Base-by-base conservation (phyloP, 257 asterid species). In the Lycium barbarum region DNA sequence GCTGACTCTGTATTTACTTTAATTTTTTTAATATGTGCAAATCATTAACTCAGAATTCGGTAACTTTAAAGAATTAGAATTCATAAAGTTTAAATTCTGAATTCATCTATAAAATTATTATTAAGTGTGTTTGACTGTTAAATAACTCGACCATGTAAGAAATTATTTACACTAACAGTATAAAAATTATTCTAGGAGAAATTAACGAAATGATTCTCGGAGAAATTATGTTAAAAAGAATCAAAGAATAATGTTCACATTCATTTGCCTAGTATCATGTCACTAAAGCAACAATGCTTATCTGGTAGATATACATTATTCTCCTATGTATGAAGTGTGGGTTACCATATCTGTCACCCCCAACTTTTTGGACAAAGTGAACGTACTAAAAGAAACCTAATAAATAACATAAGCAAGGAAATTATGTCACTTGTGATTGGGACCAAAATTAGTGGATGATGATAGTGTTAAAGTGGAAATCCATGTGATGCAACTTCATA, bases 331-430 rank as follows among this genome's bases (percentile, higher is more conserved):
- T 14, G 4, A 7, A 74, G 62, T 74, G 43, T 20, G 40, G 20
- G 12, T 73, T 11, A 49, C 40, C 61, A 47, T 74, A 53, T 49
- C 43, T 40, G 20, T 72, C 45, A 51, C 11, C 63, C 82, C 82
- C 10, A 51, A 49, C 81, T 22, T 74, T 74, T 74, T 74, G 81
- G 81, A 49, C 62, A 74, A 74, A 74, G 62, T 74, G 81, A 74
- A 74, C 20, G 43, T 49, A 74, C 43, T 49, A 47, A 68, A 74
- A 6, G 43, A 13, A 49, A 49, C 40, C 12, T 73, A 73, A 73
- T 1, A 73, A 20, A 45, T 6, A 74, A 47, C 12, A 11, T 20
- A 73, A 49, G 61, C 40, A 74, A 47, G 5, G 20, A 74, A 74
- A 47, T 20, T 74, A 49, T 74, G 81, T 74, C 81, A 74, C 81